Evolutionary conservation across 1,284 basidiomycete genomes (phyloP).

Genomic region (Uromyces viciae-fabae): DNA sequence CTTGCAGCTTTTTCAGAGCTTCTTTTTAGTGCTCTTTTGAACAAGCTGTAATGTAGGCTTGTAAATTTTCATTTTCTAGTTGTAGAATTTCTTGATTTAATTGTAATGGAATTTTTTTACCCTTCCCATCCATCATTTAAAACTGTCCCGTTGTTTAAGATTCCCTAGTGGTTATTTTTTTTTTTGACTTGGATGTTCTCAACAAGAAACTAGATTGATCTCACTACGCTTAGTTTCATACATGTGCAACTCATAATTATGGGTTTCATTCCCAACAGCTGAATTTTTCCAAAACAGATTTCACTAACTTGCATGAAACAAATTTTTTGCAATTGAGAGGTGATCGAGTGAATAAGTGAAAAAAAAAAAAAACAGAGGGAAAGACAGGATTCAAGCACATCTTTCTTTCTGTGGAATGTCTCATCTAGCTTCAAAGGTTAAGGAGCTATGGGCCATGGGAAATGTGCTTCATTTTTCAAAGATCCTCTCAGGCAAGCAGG

Average conservation of each 20-base stretch:
- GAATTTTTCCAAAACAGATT: neutral
- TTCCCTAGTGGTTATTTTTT: no score
- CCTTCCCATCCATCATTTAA: neutral
- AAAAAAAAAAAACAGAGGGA: neutral
- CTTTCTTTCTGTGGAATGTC: no score
- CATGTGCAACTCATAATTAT: neutral
- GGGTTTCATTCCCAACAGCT: slow-evolving; percentile 3
- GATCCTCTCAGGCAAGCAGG: neutral
- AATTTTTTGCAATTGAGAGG: neutral
- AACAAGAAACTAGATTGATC: neutral
- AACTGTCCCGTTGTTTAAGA: neutral
- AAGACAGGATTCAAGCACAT: neutral
- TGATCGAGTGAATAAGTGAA: no score
- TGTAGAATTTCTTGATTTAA: neutral
- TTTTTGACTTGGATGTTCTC: neutral
- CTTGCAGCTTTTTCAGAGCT: slow-evolving; percentile 13
- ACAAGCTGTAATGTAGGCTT: neutral
- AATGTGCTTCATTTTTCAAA: neutral
- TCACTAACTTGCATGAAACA: neutral
- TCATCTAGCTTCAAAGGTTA: neutral
- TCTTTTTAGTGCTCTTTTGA: neutral
- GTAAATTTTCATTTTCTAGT: neutral
- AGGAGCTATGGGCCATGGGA: neutral
- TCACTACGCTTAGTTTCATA: neutral
- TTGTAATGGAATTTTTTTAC: neutral